phyloP scores from a whole-genome alignment of 345 rosid species.

The Xanthoceras sorbifolium region DNA sequence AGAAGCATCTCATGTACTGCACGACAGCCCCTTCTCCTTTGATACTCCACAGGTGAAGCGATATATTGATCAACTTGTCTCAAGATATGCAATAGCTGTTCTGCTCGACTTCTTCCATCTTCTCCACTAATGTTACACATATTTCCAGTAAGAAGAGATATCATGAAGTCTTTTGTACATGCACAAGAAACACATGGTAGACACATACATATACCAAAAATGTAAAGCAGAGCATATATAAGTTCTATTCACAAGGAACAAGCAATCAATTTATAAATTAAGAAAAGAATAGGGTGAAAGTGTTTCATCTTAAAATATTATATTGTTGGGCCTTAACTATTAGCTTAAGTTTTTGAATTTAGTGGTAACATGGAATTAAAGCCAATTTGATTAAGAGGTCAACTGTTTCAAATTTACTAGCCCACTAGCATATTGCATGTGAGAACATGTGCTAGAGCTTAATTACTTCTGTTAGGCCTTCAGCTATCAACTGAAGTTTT shows the following conservation, averaged over 20 bases:
- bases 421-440: too few species aligned
- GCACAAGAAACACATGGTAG: neutral
- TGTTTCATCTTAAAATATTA: neutral
- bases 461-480: neutral
- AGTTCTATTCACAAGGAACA: neutral
- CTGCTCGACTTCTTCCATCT: conserved; percentile 98
- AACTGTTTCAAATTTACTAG: neutral
- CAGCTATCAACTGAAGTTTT: neutral
- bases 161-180: neutral
- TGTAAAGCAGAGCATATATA: neutral
- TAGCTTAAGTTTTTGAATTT: neutral
- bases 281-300: neutral
- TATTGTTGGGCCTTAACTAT: neutral
- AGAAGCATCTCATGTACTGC: conserved; percentile 86
- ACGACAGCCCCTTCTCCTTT: conserved; percentile 90
- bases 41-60: conserved; percentile 78
- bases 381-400: neutral
- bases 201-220: neutral
- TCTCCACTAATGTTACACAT: conserved; percentile 73
- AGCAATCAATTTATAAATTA: neutral
- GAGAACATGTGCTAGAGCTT: too few species aligned
- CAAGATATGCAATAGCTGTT: conserved; percentile 90
- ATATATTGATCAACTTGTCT: conserved; percentile 86
- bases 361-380: too few species aligned
- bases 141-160: conserved; percentile 22